A percentile compares a stretch with the other conserved stretches of the same genome.
These are phyloP conservation scores for Ganoderma leucocontextum DNA, from an alignment of 1,284 basidiomycete species.

Conservation along the genomic window DNA sequence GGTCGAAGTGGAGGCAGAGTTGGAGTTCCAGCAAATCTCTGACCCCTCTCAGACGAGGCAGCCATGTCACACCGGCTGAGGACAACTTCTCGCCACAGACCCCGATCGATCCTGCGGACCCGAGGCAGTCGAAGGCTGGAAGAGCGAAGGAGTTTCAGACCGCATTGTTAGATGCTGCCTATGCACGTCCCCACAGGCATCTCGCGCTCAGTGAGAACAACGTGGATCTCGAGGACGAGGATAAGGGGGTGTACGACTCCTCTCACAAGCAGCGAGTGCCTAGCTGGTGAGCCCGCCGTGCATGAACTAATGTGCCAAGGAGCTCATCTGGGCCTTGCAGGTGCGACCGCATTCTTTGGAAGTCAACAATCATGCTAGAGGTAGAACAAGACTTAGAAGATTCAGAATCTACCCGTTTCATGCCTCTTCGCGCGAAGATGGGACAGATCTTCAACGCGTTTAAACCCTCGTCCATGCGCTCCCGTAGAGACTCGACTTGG, in stretches of 20 bases:
- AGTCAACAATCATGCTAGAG: slow-evolving; percentile 66
- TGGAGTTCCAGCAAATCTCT: slow-evolving; percentile 26
- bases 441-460: slow-evolving; percentile 65
- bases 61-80: slow-evolving; percentile 6
- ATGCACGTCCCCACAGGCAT: slow-evolving; percentile 30
- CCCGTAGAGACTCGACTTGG: slow-evolving; percentile 50
- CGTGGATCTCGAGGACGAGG: slow-evolving; percentile 50
- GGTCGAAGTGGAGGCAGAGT: slow-evolving; percentile 29
- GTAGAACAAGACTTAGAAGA: slow-evolving; percentile 49
- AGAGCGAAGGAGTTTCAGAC: slow-evolving; percentile 30
- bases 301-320: too few relatives aligned
- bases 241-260: slow-evolving; percentile 77
- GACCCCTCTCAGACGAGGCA: slow-evolving; percentile 22
- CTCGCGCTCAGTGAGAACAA: slow-evolving; percentile 44
- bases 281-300: slow-evolving; percentile 64
- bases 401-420: slow-evolving; percentile 40
- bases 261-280: slow-evolving; percentile 84
- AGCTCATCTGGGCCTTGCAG: slow-evolving; percentile 44
- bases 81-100: slow-evolving; percentile 12
- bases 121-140: slow-evolving; percentile 23
- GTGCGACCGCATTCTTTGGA: slow-evolving; percentile 85
- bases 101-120: slow-evolving; percentile 26
- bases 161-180: slow-evolving; percentile 25
- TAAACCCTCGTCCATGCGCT: slow-evolving; percentile 54
- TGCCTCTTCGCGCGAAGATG: slow-evolving; percentile 52